phyloP scores from a whole-genome alignment of 345 rosid genomes.

The Lepidium africanum region DNA sequence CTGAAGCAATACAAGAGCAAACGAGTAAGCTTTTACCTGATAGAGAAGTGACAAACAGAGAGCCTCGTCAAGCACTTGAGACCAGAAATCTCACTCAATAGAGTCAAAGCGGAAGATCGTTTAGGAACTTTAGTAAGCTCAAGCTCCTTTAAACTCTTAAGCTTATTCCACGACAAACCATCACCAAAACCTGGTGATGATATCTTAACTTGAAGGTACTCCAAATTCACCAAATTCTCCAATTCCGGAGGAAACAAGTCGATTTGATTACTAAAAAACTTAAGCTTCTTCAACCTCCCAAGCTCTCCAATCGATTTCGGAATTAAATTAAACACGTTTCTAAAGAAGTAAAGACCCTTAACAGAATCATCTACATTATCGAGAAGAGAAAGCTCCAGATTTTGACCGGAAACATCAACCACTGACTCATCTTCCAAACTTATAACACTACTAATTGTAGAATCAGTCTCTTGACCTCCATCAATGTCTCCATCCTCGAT shows the following conservation, averaged over 20 bases:
- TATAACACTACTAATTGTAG: slow-evolving; percentile 2
- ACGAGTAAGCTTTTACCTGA: slow-evolving; percentile 45
- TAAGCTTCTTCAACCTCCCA: slow-evolving; percentile 49
- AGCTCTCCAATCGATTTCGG: slow-evolving; percentile 63
- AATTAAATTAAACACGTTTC: slow-evolving; percentile 66
- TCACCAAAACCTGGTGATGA: slow-evolving; percentile 52
- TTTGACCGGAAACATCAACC: slow-evolving; percentile 67
- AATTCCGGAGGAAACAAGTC: slow-evolving; percentile 69
- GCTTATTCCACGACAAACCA: slow-evolving; percentile 52
- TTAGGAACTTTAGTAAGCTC: slow-evolving; percentile 69
- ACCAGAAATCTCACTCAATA: slow-evolving; percentile 74
- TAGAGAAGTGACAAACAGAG: slow-evolving; percentile 83
- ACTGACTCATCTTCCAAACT: slow-evolving; percentile 46
- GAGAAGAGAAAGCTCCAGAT: slow-evolving; percentile 53
- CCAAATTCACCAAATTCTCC: slow-evolving; percentile 61
- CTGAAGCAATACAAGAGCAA: not conserved
- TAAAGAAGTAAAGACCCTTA: slow-evolving; percentile 61
- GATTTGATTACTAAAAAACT: slow-evolving; percentile 80
- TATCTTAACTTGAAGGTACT: slow-evolving; percentile 76
- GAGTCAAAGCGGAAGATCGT: slow-evolving; percentile 61
- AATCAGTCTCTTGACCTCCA: not conserved
- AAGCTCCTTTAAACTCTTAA: slow-evolving; percentile 78
- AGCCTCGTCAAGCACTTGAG: slow-evolving; percentile 76
- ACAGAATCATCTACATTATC: slow-evolving; percentile 33
- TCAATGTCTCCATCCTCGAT: not conserved